phyloP scores from a whole-genome alignment of 2,329 filamentous ascomycete species.

The Cladosporium cucumerinum region DNA sequence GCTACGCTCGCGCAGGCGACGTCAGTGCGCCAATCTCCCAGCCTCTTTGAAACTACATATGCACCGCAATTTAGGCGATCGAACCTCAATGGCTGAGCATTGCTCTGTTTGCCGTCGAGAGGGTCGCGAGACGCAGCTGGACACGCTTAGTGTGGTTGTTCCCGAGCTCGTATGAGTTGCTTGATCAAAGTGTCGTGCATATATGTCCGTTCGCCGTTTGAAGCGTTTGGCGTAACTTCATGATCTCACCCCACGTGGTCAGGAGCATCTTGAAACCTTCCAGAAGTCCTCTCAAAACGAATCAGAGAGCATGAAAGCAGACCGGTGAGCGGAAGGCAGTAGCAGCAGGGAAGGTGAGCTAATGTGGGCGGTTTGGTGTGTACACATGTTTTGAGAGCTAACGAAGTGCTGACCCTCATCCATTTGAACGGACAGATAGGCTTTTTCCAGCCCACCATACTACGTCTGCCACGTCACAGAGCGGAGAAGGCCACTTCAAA shows the following conservation, averaged over 20 bases:
- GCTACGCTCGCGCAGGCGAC: slow-evolving; percentile 16
- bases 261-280: slow-evolving; percentile 3
- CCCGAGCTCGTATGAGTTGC: slow-evolving; percentile 9
- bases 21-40: slow-evolving; percentile 19
- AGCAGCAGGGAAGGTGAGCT: not conserved
- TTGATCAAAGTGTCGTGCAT: slow-evolving; percentile 7
- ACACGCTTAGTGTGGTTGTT: slow-evolving; percentile 8
- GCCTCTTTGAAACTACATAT: slow-evolving; percentile 20
- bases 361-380: slow-evolving; percentile 6
- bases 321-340: slow-evolving; percentile 15
- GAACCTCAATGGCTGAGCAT: slow-evolving; percentile 12
- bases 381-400: slow-evolving; percentile 10
- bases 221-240: slow-evolving; percentile 4
- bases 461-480: slow-evolving; percentile 51
- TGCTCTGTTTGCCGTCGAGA: slow-evolving; percentile 7
- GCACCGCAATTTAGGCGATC: slow-evolving; percentile 19
- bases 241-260: not conserved
- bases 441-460: slow-evolving; percentile 37
- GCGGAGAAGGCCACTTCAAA: slow-evolving; percentile 49
- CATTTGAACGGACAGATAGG: slow-evolving; percentile 18
- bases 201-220: slow-evolving; percentile 3
- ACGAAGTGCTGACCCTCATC: slow-evolving; percentile 11
- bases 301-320: slow-evolving; percentile 3
- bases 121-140: slow-evolving; percentile 5
- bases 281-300: slow-evolving; percentile 6